phyloP scores from a whole-genome alignment of 495 filamentous ascomycete species.

The Rusavskia elegans region DNA sequence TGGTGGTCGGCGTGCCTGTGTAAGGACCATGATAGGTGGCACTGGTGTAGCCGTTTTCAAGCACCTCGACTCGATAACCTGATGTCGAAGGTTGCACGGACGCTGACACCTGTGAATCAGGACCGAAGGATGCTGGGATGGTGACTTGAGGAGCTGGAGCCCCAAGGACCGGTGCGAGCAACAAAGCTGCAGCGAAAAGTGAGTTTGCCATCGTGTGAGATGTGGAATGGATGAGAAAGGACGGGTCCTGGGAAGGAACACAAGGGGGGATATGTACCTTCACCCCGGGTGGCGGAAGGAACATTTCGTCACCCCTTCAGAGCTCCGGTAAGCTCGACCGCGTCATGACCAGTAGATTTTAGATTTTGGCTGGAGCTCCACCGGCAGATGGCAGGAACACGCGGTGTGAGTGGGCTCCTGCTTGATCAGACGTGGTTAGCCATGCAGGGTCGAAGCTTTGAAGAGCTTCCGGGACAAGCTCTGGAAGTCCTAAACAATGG shows the following conservation, averaged over 20 bases:
- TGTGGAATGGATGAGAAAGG: background rate
- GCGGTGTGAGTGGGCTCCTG: background rate
- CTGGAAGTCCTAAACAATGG: too few relatives aligned
- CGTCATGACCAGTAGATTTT: background rate
- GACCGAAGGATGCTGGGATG: conserved; percentile 8
- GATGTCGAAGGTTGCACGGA: conserved; percentile 2
- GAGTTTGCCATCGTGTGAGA: background rate
- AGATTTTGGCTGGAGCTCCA: background rate
- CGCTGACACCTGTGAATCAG: conserved; percentile 6
- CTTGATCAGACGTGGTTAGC: too few relatives aligned
- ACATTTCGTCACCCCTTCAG: background rate
- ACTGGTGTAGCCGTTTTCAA: conserved; percentile 10
- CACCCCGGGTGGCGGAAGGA: background rate
- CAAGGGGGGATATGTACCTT: background rate
- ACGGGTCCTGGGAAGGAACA: background rate
- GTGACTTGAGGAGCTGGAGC: conserved; percentile 9
- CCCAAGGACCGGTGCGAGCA: conserved; percentile 5
- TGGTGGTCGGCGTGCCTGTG: conserved; percentile 40
- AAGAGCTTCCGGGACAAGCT: too few relatives aligned
- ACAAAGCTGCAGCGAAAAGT: background rate
- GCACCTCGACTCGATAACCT: conserved; percentile 5
- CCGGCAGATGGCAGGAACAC: background rate
- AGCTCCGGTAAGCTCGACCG: background rate
- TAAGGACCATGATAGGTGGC: conserved; percentile 34
- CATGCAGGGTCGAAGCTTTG: too few relatives aligned